These are phyloP conservation scores for Saturnispora saitoi DNA, from an alignment of 805 yeast species.

Conservation along the genomic window DNA sequence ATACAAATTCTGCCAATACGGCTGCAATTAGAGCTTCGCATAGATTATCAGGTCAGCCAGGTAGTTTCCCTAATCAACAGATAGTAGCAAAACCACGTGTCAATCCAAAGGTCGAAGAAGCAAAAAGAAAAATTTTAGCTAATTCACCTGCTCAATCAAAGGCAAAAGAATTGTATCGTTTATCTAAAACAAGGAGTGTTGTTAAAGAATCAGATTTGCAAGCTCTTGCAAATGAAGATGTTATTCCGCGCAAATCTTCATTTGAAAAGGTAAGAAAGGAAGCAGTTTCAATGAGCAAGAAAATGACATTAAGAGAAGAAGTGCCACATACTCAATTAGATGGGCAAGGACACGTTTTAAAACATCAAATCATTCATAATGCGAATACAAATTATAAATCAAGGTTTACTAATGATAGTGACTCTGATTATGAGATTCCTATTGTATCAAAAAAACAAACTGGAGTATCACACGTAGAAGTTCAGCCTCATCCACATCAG, in stretches of 20 bases:
- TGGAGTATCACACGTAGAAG: background rate
- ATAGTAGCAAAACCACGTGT: slow-evolving; percentile 6
- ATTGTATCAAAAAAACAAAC: slow-evolving; percentile 3
- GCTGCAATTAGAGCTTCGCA: slow-evolving; percentile 30
- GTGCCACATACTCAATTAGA: background rate
- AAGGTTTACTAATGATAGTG: slow-evolving; percentile 50
- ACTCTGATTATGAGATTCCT: slow-evolving; percentile 42
- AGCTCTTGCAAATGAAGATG: slow-evolving; percentile 7
- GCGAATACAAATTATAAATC: slow-evolving; percentile 36
- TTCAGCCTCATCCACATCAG: background rate
- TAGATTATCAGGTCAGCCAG: slow-evolving; percentile 16
- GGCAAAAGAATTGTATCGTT: slow-evolving; percentile 49
- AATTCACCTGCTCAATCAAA: slow-evolving; percentile 24
- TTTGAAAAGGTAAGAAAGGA: slow-evolving; percentile 37
- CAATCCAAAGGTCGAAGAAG: slow-evolving; percentile 13
- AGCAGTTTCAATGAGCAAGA: slow-evolving; percentile 25
- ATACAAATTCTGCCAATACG: slow-evolving; percentile 7
- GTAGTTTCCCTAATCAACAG: slow-evolving; percentile 1
- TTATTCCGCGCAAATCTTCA: slow-evolving; percentile 37
- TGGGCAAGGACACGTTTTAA: too few relatives aligned
- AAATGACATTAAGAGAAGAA: slow-evolving; percentile 22
- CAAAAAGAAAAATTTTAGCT: slow-evolving; percentile 11
- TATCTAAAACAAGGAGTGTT: slow-evolving; percentile 30
- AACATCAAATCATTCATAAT: slow-evolving; percentile 14
- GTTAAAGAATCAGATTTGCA: slow-evolving; percentile 9